Conservation (phyloP, 371 early-diverging fungal species). For the Mucor circinelloides region DNA sequence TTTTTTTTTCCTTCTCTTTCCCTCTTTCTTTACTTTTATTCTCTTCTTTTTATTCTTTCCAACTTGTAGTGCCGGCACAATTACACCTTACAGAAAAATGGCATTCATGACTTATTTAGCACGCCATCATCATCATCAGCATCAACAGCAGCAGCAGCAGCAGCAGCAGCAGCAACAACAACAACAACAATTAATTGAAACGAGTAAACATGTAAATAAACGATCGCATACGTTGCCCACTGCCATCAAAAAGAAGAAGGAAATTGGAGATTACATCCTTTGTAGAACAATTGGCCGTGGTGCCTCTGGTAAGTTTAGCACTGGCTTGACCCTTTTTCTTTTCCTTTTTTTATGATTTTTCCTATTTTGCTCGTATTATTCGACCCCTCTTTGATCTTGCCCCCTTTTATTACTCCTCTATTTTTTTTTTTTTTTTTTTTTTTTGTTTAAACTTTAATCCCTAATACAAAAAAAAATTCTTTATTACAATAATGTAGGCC, state of each 20-base stretch:
- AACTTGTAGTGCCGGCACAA: neutral
- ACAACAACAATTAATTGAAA: neutral
- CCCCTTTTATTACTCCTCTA: neutral
- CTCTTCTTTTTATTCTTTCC: neutral
- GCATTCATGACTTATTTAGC: conserved; percentile 21
- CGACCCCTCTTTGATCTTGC: conserved; percentile 1
- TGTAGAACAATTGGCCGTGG: conserved; percentile 83
- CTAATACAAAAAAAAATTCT: neutral
- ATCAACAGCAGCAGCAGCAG: neutral
- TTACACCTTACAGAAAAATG: conserved; percentile 14
- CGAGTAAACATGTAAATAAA: conserved; percentile 11
- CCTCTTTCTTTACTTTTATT: neutral
- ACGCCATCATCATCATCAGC: conserved; percentile 10
- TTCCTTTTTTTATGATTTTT: conserved; percentile 2
- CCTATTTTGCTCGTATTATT: conserved; percentile 2
- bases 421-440: no score
- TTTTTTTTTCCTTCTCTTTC: conserved; percentile 2
- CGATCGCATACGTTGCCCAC: conserved; percentile 17
- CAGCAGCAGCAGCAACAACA: neutral
- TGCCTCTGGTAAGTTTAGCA: conserved; percentile 63
- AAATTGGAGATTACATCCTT: conserved; percentile 73
- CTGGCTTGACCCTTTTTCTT: neutral
- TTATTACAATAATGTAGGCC: conserved; percentile 47
- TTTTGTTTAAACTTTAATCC: neutral
- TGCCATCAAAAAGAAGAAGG: conserved; percentile 14